Evolutionary conservation across 2,329 filamentous ascomycete species (phyloP), one percentile per base, ranked within the genome.

Genomic region (Aspergillus intermedius): DNA sequence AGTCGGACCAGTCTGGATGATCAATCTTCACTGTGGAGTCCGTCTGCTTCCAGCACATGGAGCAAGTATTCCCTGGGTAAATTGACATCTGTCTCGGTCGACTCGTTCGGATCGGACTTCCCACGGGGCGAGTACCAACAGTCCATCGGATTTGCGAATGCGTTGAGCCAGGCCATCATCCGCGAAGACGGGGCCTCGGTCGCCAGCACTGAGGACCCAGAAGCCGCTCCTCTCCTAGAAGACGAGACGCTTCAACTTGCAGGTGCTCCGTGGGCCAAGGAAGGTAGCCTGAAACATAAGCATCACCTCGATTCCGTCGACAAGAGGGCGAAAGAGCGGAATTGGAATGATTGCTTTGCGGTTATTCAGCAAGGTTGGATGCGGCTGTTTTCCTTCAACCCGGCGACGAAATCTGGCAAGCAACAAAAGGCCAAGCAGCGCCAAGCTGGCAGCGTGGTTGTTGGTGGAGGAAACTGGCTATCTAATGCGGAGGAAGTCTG

Each of bases 231-330:
- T 22, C 74, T 96, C 8, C 80, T 97, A 0, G 91, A 96, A 60
- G 93, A 97, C 61, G 93, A 98, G 62, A 89, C 86, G 0, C 78
- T 98, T 10, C 91, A 95, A 63, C 82, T 98, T 35, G 83, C 87
- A 9, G 93, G 93, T 21, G 88, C 93, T n/a, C 93, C 93, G 0
- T 98, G 93, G 93, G 86, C 94, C 23, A 98, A 98, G 71, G 93
- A 98, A 70, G 93, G 93, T 53, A 88, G 94, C 59, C 77, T 97
- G 17, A 91, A 91, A 58, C 91, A 98, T 73, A 97, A 97, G 70
- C 91, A 96, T 66, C 91, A 97, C 62, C 78, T 97, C 3, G 91
- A 97, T 65, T 83, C 88, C 4, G 78, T 89, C 32, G 91, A 95
- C 57, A 95, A 93, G 73, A 88, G 89, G 66, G 87, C 91, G 53